phyloP scores from a whole-genome alignment of 2,329 filamentous ascomycete species.

The Microthyrium microscopicum region DNA sequence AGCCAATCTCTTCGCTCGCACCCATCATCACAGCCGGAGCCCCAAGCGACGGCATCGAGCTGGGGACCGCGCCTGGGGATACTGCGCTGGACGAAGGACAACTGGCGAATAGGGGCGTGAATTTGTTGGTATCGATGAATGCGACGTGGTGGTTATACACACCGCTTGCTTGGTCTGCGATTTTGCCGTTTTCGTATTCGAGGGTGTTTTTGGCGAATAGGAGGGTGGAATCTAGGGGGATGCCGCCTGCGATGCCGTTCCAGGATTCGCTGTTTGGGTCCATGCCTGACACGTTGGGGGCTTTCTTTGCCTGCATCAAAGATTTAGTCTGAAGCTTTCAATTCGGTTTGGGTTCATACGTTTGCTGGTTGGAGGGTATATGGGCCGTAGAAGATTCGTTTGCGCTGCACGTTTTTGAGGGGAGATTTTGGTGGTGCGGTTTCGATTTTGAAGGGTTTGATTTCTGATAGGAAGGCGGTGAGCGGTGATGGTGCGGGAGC shows the following conservation, averaged over 20 bases:
- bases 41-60: no score
- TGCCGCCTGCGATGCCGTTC: not conserved
- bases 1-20: not conserved
- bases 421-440: not conserved
- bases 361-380: constrained; percentile 1
- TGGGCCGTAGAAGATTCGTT: not conserved
- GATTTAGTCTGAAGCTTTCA: not conserved
- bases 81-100: not conserved
- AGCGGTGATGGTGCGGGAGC: no score
- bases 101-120: not conserved
- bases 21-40: not conserved
- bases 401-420: not conserved
- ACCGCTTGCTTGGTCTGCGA: not conserved
- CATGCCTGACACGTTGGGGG: not conserved
- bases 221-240: not conserved
- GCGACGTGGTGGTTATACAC: constrained; percentile 4
- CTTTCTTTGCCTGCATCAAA: not conserved
- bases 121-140: not conserved
- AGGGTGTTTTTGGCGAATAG: not conserved
- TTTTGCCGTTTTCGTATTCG: not conserved
- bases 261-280: constrained; percentile 1
- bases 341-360: not conserved
- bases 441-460: constrained; percentile 1
- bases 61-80: not conserved
- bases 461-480: not conserved